These are phyloP conservation scores for Cryptosporidium tyzzeri DNA, from an alignment of 169 alveolate genomes.

Conservation along the genomic window DNA sequence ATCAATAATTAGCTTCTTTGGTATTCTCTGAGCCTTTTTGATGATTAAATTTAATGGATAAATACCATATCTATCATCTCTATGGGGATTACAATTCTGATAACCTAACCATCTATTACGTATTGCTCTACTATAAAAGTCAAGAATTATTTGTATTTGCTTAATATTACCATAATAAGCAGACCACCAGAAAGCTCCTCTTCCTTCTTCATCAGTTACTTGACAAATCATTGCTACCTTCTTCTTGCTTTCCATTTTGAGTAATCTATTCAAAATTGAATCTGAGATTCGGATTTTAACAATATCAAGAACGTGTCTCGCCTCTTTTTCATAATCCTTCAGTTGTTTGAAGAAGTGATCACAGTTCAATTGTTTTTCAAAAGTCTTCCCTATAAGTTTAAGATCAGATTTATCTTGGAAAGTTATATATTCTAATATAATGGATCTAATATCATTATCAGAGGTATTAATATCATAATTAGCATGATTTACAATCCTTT, in stretches of 20 bases:
- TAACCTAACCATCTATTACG: conserved; percentile 67
- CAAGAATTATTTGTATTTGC: conserved; percentile 35
- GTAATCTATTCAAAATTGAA: conserved; percentile 14
- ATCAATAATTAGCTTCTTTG: conserved; percentile 42
- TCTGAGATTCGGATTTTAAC: conserved; percentile 41
- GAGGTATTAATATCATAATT: conserved; percentile 50
- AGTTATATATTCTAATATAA: conserved; percentile 41
- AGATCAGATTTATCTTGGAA: conserved; percentile 30
- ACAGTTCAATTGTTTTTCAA: conserved; percentile 10
- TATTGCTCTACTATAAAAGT: conserved; percentile 51
- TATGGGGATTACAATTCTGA: conserved; percentile 59
- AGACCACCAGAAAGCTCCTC: conserved; percentile 74
- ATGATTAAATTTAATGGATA: conserved; percentile 54
- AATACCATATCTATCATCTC: conserved; percentile 54
- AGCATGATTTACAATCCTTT: conserved; percentile 35
- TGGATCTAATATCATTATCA: conserved; percentile 12
- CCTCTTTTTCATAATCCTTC: conserved; percentile 52
- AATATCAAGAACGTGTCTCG: conserved; percentile 50
- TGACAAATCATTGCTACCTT: conserved; percentile 59
- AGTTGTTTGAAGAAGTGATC: conserved; percentile 32
- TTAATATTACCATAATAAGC: conserved; percentile 57
- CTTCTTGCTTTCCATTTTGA: conserved; percentile 60
- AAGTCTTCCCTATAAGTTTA: conserved; percentile 37
- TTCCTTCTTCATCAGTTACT: conserved; percentile 51
- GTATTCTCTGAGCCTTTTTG: conserved; percentile 12